phyloP scores from a whole-genome alignment of 345 rosid genomes.

The Camelina hispida region DNA sequence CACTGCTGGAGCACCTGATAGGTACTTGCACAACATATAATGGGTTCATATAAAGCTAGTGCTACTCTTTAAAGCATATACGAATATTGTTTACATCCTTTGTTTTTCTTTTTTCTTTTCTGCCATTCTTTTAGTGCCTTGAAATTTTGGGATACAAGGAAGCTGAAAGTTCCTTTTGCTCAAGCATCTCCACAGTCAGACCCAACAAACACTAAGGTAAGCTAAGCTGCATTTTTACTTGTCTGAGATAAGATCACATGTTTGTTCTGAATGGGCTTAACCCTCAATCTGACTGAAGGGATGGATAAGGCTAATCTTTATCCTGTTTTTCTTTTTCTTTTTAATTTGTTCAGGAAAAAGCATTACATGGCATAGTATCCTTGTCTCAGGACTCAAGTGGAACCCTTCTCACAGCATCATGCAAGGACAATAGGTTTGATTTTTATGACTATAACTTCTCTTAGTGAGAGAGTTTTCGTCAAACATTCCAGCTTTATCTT shows the following conservation, averaged over 20 bases:
- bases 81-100: slow-evolving; percentile 17
- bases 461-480: not conserved
- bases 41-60: slow-evolving; percentile 3
- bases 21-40: slow-evolving; percentile 51
- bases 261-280: slow-evolving; percentile 18
- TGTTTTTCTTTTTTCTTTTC: not conserved
- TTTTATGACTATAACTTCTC: not conserved
- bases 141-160: slow-evolving; percentile 91
- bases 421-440: slow-evolving; percentile 85
- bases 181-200: slow-evolving; percentile 68
- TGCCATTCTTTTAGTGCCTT: slow-evolving; percentile 55
- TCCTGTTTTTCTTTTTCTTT: not conserved
- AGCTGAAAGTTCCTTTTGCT: slow-evolving; percentile 63
- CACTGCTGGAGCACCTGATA: slow-evolving; percentile 88
- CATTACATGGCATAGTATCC: slow-evolving; percentile 81
- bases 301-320: not conserved
- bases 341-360: slow-evolving; percentile 55
- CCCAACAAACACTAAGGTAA: slow-evolving; percentile 61
- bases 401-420: slow-evolving; percentile 77
- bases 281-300: not conserved
- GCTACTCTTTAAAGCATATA: not conserved
- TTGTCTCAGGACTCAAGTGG: slow-evolving; percentile 89
- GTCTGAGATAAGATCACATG: slow-evolving; percentile 2
- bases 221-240: not conserved
- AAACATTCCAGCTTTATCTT: slow-evolving; percentile 31